Evolutionary conservation across 2,329 filamentous ascomycete species (phyloP).

Genomic region (Beauveria brongniartii): DNA sequence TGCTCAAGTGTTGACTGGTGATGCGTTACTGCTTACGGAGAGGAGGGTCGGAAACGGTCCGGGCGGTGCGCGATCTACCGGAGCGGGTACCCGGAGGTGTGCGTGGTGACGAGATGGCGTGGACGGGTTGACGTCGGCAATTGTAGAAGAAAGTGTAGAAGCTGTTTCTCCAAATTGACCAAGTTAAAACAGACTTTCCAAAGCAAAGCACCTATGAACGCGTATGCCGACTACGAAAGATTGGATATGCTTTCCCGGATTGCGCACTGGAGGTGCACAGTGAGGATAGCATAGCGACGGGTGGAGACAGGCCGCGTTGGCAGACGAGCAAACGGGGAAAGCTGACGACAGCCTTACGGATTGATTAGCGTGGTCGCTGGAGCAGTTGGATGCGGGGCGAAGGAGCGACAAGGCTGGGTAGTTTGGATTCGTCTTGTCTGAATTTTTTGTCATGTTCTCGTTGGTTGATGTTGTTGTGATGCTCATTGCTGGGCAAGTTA

Average conservation of each 20-base stretch:
- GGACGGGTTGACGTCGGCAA: not conserved
- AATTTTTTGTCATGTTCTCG: not conserved
- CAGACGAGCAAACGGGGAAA: not conserved
- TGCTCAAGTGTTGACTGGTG: not conserved
- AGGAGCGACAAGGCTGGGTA: not conserved
- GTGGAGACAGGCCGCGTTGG: slow-evolving; percentile 7
- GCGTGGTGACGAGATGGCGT: too few species aligned
- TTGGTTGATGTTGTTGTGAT: not conserved
- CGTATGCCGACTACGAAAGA: not conserved
- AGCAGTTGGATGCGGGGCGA: not conserved
- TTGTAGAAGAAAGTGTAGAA: not conserved
- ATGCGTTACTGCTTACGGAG: not conserved
- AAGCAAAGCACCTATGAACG: not conserved
- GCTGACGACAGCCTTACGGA: slow-evolving; percentile 12
- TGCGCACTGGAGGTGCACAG: not conserved
- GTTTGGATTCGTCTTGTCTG: not conserved
- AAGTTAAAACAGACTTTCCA: not conserved
- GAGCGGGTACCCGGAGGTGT: slow-evolving; percentile 5
- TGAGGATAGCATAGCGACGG: not conserved
- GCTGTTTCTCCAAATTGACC: too few species aligned
- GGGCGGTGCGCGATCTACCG: not conserved
- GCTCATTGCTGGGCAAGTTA: not conserved
- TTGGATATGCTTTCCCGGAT: not conserved
- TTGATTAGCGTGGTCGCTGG: not conserved
- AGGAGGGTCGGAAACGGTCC: not conserved